Base-by-base conservation (phyloP, 805 yeast species). In the Nakazawaea ambrosiae region DNA sequence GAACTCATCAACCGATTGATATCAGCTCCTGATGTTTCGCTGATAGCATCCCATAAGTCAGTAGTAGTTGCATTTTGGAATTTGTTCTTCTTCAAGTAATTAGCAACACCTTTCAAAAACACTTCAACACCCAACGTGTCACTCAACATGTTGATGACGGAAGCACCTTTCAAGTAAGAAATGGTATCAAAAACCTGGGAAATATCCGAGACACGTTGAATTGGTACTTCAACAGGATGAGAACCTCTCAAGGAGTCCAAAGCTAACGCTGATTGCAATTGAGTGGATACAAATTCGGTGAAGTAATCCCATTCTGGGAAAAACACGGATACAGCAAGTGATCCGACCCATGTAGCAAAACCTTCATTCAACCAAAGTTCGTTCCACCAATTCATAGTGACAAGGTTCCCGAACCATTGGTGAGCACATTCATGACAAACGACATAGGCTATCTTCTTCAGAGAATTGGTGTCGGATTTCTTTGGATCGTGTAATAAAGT, bases 321-420 rank as follows among this genome's bases (percentile, higher is more conserved):
- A 49, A 83, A 68, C 45, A 70, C 58, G 51, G 81, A 79, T 37
- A 80, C 80, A 14, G 88, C 79, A 37, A 70, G 61, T 69, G 73
- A 81, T 3, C 87, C 84, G 53, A 81, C 82, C 79, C 85, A 85
- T 20, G 95, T 85, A 14, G 95, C 95, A 61, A 85, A 85, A 11
- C 94, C 92, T 61, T 85, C 95, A 53, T 85, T 85, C 44, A 85
- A 72, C 95, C 95, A 85, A 47, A 85, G 67, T 50, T 83, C 92
- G 49, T 85, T 86, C 95, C 95, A 85, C 92, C 94, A 86, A 50
- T 81, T 78, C 95, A 85, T 86, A 33, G 95, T 86, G 43, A 84
- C 90, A 49, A 81, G 70, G 58, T 86, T 81, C 39, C 95, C 95
- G 51, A 85, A 86, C 95, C 95, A 86, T 55, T 86, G 92, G 59